These are phyloP conservation scores for Neurospora sp. DNA, from an alignment of 495 filamentous ascomycete species.

Conservation along the genomic window DNA sequence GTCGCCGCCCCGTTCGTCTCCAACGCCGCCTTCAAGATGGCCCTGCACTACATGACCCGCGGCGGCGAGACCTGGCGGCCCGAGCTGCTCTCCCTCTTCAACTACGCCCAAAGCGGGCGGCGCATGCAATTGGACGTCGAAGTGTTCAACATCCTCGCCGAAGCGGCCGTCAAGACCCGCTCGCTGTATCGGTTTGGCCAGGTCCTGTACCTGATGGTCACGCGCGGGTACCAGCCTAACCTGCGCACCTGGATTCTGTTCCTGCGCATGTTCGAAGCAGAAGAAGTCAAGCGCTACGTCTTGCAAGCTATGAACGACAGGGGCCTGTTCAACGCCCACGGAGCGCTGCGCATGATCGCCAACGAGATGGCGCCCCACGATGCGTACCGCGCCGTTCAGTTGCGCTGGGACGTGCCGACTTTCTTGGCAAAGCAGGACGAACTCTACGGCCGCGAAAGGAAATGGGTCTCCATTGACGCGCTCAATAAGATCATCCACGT, in stretches of 20 bases:
- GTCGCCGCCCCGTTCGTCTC: conserved; percentile 13
- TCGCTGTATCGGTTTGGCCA: conserved; percentile 24
- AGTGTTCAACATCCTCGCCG: conserved; percentile 24
- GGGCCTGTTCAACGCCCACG: conserved; percentile 14
- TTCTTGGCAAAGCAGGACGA: conserved; percentile 22
- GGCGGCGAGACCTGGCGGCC: conserved; percentile 7
- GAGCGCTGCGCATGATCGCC: conserved; percentile 14
- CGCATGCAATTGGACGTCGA: conserved; percentile 21
- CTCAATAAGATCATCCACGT: conserved; percentile 24
- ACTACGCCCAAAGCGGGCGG: conserved; percentile 7
- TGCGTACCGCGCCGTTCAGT: conserved; percentile 18
- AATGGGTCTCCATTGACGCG: conserved; percentile 25
- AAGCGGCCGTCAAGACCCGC: conserved; percentile 16
- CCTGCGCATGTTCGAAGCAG: conserved; percentile 27
- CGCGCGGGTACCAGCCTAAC: conserved; percentile 17
- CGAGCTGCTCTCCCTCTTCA: conserved; percentile 13
- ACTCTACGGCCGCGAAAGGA: conserved; percentile 19
- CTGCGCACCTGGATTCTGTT: conserved; percentile 31
- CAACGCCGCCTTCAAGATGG: conserved; percentile 26
- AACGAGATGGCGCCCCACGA: conserved; percentile 24
- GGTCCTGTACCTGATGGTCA: conserved; percentile 22
- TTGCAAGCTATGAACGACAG: conserved; percentile 21
- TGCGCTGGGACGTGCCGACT: conserved; percentile 7
- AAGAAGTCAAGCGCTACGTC: conserved; percentile 25
- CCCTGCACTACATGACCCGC: conserved; percentile 21